Evolutionary conservation across 1,139 yeast species (phyloP).

Genomic region (Geotrichum macrosporum): DNA sequence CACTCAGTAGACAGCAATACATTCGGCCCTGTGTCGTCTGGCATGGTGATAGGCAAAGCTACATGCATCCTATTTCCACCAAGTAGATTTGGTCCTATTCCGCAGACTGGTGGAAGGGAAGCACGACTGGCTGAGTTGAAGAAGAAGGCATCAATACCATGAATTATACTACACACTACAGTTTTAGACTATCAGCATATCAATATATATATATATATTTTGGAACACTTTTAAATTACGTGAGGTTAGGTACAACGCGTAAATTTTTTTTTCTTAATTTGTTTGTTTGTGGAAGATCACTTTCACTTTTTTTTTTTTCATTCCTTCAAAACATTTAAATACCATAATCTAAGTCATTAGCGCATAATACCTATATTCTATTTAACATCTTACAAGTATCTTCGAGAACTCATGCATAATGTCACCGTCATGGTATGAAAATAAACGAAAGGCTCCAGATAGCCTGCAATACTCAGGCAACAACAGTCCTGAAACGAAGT

Average conservation of each 20-base stretch:
- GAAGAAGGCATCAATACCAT: conserved; percentile 9
- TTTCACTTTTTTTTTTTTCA: neutral
- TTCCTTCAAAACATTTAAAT: too few species aligned
- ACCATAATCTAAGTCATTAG: too few species aligned
- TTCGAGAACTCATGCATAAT: too few species aligned
- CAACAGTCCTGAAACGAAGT: conserved; percentile 1
- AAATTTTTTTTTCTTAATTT: neutral
- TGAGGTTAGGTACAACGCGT: conserved; percentile 10
- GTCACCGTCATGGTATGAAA: conserved; percentile 18
- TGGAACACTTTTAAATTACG: too few species aligned
- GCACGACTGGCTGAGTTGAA: conserved; percentile 27
- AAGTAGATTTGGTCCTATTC: conserved; percentile 42
- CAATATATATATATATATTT: too few species aligned
- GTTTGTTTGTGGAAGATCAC: neutral
- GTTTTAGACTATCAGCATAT: too few species aligned
- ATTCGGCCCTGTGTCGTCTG: conserved; percentile 82
- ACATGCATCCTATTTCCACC: conserved; percentile 64
- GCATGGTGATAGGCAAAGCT: conserved; percentile 71
- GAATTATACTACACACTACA: too few species aligned
- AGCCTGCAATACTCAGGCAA: conserved; percentile 6
- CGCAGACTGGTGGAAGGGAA: conserved; percentile 33
- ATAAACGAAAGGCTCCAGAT: conserved; percentile 16
- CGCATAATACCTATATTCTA: too few species aligned
- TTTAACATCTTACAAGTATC: too few species aligned
- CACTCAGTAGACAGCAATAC: conserved; percentile 81